Evolutionary conservation across 192 early-diverging fungal genomes (phyloP).

Genomic region (Umbelopsis vinacea): DNA sequence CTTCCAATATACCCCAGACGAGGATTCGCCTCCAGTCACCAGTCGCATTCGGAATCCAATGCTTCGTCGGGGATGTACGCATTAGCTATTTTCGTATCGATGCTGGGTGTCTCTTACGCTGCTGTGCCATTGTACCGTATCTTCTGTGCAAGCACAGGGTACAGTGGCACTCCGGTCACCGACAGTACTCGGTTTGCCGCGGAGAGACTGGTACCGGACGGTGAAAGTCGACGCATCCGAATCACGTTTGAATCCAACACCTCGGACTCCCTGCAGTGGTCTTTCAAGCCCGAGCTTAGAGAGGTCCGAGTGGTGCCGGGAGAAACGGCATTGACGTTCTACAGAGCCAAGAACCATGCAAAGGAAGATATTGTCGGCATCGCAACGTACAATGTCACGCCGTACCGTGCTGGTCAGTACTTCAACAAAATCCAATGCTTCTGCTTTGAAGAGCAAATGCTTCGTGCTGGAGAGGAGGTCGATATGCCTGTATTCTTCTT

Average conservation of each 20-base stretch:
- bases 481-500: constrained; percentile 99
- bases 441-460: constrained; percentile 98
- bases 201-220: constrained; percentile 66
- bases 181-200: constrained; percentile 68
- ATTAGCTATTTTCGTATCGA: constrained; percentile 78
- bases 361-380: constrained; percentile 92
- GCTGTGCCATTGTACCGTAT: constrained; percentile 95
- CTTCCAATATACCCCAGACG: constrained; percentile 11
- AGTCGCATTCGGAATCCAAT: constrained; percentile 17
- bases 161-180: constrained; percentile 87
- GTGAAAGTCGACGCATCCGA: constrained; percentile 63
- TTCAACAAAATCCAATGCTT: constrained; percentile 99
- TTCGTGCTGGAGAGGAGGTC: constrained; percentile 86
- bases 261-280: constrained; percentile 85
- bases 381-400: constrained; percentile 96
- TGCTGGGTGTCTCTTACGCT: constrained; percentile 88
- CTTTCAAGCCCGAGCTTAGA: constrained; percentile 86
- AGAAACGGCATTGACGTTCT: constrained; percentile 96
- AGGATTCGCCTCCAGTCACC: neutral
- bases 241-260: constrained; percentile 75
- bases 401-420: constrained; percentile 89
- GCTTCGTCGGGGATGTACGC: constrained; percentile 68
- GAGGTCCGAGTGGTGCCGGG: constrained; percentile 92
- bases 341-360: constrained; percentile 87
- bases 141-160: constrained; percentile 91